phyloP scores from a whole-genome alignment of 176 grass and related monocot species.

The Zoysia pacifica region DNA sequence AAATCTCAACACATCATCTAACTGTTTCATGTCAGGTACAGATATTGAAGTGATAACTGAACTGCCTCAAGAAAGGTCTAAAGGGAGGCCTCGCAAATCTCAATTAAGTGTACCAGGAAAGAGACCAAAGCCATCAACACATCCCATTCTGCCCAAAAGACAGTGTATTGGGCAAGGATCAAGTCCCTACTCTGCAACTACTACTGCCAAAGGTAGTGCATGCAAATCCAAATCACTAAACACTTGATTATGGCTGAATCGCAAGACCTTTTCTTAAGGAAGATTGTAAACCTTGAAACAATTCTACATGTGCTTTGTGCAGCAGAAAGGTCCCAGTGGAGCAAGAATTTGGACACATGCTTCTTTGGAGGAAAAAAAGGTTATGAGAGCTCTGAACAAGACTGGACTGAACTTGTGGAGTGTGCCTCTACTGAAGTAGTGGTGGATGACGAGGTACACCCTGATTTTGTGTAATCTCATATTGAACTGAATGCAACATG shows the following conservation, averaged over 20 bases:
- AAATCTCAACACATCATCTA: not conserved
- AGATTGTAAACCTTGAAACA: not conserved
- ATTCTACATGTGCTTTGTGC: not conserved
- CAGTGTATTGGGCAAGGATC: constrained; percentile 45
- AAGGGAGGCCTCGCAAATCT: constrained; percentile 33
- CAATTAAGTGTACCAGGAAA: constrained; percentile 33
- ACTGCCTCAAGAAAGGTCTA: constrained; percentile 48
- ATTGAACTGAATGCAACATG: constrained; percentile 5
- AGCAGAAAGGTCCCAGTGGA: constrained; percentile 62
- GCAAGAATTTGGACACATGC: constrained; percentile 52
- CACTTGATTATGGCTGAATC: constrained; percentile 11
- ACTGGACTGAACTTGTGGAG: constrained; percentile 25
- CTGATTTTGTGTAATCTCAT: constrained; percentile 60
- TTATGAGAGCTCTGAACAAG: constrained; percentile 10
- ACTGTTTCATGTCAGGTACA: constrained; percentile 13
- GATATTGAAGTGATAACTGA: constrained; percentile 59
- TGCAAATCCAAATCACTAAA: constrained; percentile 21
- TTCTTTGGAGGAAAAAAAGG: constrained; percentile 34
- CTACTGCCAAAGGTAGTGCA: constrained; percentile 39
- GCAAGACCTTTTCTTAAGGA: not conserved
- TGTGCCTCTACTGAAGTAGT: constrained; percentile 29
- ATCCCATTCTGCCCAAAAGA: constrained; percentile 42
- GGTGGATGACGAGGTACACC: constrained; percentile 80
- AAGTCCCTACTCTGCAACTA: constrained; percentile 20
- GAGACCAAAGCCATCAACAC: constrained; percentile 20